phyloP scores from a whole-genome alignment of 1,284 basidiomycete genomes.

The Ceraceosorus bombacis region DNA sequence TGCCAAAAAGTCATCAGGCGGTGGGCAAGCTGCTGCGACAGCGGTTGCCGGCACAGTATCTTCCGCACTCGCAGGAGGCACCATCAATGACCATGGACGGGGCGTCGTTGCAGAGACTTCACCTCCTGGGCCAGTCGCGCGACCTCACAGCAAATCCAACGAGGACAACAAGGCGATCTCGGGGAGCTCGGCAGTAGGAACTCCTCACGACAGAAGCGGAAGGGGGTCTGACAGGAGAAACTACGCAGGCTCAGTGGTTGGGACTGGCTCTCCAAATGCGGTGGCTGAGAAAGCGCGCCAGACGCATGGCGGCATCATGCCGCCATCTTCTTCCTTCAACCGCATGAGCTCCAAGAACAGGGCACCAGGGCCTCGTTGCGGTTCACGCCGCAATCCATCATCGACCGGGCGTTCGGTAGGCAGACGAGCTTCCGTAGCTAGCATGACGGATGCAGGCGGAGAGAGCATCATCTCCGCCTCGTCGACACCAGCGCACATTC shows the following conservation, averaged over 20 bases:
- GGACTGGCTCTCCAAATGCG: no score
- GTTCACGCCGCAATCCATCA: no score
- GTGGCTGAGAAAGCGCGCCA: no score
- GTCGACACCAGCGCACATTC: slow-evolving; percentile 8
- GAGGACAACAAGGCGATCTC: background rate
- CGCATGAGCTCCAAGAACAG: background rate
- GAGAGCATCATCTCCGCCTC: no score
- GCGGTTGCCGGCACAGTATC: background rate
- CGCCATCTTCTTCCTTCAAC: background rate
- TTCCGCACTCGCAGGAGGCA: slow-evolving; percentile 21
- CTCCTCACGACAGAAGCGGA: background rate
- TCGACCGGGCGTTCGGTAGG: no score
- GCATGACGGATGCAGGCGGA: no score
- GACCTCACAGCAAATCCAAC: background rate
- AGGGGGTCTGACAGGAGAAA: slow-evolving; percentile 3
- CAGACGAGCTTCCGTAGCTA: no score
- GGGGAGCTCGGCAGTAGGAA: background rate
- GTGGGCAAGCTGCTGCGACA: background rate
- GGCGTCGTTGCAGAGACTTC: slow-evolving; percentile 11
- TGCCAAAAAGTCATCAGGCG: no score
- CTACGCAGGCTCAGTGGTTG: background rate
- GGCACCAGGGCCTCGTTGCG: background rate
- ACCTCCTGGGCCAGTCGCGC: background rate
- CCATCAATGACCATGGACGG: slow-evolving; percentile 31
- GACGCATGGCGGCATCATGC: no score